These are phyloP conservation scores for Excoecaria agallocha DNA, from an alignment of 345 rosid genomes.

Conservation along the genomic window DNA sequence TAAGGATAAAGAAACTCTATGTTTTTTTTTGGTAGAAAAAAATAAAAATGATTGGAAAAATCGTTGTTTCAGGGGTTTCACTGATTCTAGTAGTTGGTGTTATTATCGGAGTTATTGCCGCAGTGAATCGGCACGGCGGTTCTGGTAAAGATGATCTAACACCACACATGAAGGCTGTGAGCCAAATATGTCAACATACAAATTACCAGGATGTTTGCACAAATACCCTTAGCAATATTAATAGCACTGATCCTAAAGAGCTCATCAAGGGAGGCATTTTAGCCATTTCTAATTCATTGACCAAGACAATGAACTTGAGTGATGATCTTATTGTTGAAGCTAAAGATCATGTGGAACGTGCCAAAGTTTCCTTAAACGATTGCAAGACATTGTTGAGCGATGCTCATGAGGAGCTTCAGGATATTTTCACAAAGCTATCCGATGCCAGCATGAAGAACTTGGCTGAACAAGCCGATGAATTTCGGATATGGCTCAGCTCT, in stretches of 20 bases:
- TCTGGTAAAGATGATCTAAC: neutral
- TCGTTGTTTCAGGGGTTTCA: conserved; percentile 28
- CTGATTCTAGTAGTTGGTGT: conserved; percentile 26
- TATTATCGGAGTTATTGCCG: conserved; percentile 19
- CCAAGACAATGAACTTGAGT: conserved; percentile 17
- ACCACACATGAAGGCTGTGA: conserved; percentile 32
- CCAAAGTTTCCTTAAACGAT: conserved; percentile 21
- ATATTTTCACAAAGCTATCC: neutral
- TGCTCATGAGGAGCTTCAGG: conserved; percentile 23
- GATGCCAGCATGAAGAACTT: neutral
- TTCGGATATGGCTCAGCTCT: conserved; percentile 23
- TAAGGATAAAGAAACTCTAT: too few species aligned
- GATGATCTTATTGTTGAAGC: conserved; percentile 17
- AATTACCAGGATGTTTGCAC: conserved; percentile 30
- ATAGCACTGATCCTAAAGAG: conserved; percentile 25
- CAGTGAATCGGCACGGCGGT: neutral
- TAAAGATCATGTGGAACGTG: neutral
- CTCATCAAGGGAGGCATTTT: conserved; percentile 25
- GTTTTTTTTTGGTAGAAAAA: too few species aligned
- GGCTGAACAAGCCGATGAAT: conserved; percentile 13
- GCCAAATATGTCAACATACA: conserved; percentile 24
- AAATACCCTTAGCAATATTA: conserved; percentile 4
- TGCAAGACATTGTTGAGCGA: conserved; percentile 21
- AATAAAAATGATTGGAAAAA: conserved; percentile 19
- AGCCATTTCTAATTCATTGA: conserved; percentile 19